A percentile compares a stretch with the other conserved stretches of the same genome.
Evolutionary conservation across 2,329 filamentous ascomycete genomes (phyloP).

Genomic region (Venturia aucupariae): DNA sequence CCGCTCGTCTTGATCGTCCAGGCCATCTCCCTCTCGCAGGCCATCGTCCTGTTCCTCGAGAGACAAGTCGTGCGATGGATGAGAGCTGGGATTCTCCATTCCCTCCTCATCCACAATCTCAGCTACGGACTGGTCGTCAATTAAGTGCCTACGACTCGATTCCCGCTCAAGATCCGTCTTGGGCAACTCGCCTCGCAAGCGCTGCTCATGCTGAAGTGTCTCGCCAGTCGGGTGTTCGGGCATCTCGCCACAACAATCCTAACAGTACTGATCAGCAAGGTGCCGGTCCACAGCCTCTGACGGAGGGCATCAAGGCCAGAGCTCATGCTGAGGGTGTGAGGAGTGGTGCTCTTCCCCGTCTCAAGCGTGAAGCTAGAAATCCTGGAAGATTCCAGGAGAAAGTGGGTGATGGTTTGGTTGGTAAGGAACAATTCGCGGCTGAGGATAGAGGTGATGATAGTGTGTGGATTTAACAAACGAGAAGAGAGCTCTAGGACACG

Average conservation of each 20-base stretch:
- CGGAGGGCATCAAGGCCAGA: background rate
- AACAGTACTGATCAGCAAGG: too few species aligned
- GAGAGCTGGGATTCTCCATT: too few species aligned
- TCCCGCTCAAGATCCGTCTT: background rate
- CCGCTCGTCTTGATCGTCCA: background rate
- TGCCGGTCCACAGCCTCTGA: background rate
- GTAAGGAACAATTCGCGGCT: background rate
- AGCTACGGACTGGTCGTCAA: too few species aligned
- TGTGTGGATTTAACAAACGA: background rate
- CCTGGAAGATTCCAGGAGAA: background rate
- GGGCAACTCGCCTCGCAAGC: background rate
- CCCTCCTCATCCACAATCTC: too few species aligned
- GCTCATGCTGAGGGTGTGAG: background rate
- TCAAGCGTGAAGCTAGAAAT: background rate
- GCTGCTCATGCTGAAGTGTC: background rate
- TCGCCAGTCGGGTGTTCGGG: too few species aligned
- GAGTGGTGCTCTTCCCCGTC: background rate
- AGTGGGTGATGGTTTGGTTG: background rate
- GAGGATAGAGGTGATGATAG: background rate
- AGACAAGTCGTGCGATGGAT: too few species aligned
- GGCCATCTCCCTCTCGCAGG: background rate
- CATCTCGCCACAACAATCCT: too few species aligned
- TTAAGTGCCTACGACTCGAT: background rate
- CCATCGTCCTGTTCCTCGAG: too few species aligned
- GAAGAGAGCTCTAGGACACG: background rate